These are phyloP conservation scores for Alternaria sp. DNA, from an alignment of 2,329 filamentous ascomycete genomes.

Conservation along the genomic window DNA sequence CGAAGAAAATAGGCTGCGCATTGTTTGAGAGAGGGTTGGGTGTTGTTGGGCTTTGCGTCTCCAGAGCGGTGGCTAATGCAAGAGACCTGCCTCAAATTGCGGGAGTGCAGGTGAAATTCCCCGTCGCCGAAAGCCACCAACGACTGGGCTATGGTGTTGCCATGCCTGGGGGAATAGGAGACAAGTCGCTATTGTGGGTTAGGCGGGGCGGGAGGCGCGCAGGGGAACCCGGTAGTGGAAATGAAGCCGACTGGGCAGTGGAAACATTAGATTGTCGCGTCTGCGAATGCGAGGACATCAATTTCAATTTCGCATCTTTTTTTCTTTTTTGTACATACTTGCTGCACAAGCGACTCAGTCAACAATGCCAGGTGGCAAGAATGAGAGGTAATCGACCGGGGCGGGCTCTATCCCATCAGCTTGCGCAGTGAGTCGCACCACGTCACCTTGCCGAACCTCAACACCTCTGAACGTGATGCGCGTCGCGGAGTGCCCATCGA, in stretches of 20 bases:
- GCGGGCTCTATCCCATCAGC: constrained; percentile 68
- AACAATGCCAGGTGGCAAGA: constrained; percentile 64
- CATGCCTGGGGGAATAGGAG: constrained; percentile 15
- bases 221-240: constrained; percentile 14
- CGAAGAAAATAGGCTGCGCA: background rate
- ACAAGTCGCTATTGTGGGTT: background rate
- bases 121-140: constrained; percentile 18
- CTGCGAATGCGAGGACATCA: background rate
- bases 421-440: constrained; percentile 61
- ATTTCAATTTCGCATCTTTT: constrained; percentile 1
- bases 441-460: constrained; percentile 58
- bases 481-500: constrained; percentile 71
- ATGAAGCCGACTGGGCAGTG: constrained; percentile 15
- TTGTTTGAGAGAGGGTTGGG: background rate
- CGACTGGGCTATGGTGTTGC: constrained; percentile 9
- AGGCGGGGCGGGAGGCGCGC: constrained; percentile 3
- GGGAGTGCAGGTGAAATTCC: constrained; percentile 8
- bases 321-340: background rate
- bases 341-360: constrained; percentile 51
- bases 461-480: constrained; percentile 65
- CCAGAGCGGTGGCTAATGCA: constrained; percentile 10
- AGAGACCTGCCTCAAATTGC: background rate
- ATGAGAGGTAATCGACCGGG: constrained; percentile 69
- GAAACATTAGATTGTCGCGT: background rate
- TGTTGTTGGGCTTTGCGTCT: background rate